Conservation (phyloP, 371 early-diverging fungal genomes). For the Haplosporangium sp. region DNA sequence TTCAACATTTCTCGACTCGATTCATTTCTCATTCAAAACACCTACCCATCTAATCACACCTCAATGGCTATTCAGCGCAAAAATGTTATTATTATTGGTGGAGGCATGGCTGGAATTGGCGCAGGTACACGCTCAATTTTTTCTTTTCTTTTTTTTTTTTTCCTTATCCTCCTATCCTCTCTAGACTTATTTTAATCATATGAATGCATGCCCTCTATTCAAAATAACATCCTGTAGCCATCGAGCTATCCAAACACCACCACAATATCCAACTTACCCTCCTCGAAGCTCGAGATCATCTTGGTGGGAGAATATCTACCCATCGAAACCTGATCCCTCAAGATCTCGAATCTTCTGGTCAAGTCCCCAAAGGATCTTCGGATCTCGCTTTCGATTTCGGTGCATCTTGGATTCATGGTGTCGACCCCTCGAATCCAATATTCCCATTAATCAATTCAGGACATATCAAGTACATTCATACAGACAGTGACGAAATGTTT, state of each 20-base stretch:
- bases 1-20: too few species aligned
- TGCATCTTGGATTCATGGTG: conserved; percentile 55
- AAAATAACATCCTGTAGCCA: conserved; percentile 10
- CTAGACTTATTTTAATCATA: too few species aligned
- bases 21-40: too few species aligned
- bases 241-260: conserved; percentile 32
- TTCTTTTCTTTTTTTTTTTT: too few species aligned
- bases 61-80: conserved; percentile 19
- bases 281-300: conserved; percentile 42
- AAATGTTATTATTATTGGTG: conserved; percentile 44
- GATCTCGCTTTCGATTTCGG: conserved; percentile 42
- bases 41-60: neutral
- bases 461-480: conserved; percentile 28
- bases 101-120: conserved; percentile 43
- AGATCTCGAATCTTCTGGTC: conserved; percentile 5
- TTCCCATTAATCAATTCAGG: conserved; percentile 19
- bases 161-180: too few species aligned
- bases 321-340: conserved; percentile 21
- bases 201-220: too few species aligned
- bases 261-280: conserved; percentile 32
- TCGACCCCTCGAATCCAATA: conserved; percentile 25
- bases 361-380: conserved; percentile 20
- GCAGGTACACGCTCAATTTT: conserved; percentile 26
- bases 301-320: conserved; percentile 48
- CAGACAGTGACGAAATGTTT: conserved; percentile 37